phyloP scores from a whole-genome alignment of 2,329 filamentous ascomycete species.

The Herpotrichia juniperi region DNA sequence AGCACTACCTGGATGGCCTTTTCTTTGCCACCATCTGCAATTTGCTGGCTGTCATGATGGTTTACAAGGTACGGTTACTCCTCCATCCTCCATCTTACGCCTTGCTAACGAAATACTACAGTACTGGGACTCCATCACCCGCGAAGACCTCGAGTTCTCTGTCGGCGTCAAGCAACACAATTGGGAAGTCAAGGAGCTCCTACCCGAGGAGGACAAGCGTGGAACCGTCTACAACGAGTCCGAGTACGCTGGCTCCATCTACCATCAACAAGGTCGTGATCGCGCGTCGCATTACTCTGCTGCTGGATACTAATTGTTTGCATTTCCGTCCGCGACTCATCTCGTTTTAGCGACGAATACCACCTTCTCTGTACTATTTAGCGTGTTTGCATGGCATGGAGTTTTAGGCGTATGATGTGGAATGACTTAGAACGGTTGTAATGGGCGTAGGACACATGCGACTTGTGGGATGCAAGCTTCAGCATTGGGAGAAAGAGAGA shows the following conservation, averaged over 20 bases:
- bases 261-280: conserved; percentile 44
- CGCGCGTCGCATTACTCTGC: conserved; percentile 45
- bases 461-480: background rate
- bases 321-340: conserved; percentile 1
- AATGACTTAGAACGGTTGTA: conserved; percentile 1
- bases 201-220: conserved; percentile 80
- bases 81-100: background rate
- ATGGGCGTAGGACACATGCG: background rate
- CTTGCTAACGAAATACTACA: conserved; percentile 46
- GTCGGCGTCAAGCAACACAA: conserved; percentile 95
- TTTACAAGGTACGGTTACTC: conserved; percentile 80
- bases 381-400: conserved; percentile 24
- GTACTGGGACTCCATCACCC: conserved; percentile 99
- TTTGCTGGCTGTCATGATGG: conserved; percentile 96
- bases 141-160: conserved; percentile 97
- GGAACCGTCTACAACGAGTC: conserved; percentile 76
- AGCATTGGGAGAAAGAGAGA: background rate
- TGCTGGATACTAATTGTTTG: conserved; percentile 30
- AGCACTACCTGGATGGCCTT: conserved; percentile 92
- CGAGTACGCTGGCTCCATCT: conserved; percentile 59
- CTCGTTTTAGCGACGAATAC: conserved; percentile 11
- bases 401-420: conserved; percentile 16
- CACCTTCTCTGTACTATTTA: conserved; percentile 8
- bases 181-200: conserved; percentile 92
- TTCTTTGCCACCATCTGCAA: conserved; percentile 97